These are phyloP conservation scores for Aspergillus cristatus DNA, from an alignment of 495 filamentous ascomycete genomes.

Conservation along the genomic window DNA sequence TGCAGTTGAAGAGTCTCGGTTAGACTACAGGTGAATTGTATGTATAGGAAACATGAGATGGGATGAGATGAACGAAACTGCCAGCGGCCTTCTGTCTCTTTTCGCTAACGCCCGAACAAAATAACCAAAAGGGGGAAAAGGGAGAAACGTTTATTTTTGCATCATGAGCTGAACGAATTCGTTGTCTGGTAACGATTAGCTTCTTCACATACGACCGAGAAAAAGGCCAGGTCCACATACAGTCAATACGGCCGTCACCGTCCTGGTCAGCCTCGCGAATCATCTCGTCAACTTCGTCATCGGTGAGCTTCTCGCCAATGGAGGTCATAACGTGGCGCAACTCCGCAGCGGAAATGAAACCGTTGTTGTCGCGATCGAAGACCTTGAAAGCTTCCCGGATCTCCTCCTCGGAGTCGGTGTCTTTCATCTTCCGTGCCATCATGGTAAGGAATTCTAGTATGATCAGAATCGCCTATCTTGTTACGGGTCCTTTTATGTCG, in stretches of 20 bases:
- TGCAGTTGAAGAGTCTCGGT: constrained; percentile 11
- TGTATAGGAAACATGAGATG: constrained; percentile 17
- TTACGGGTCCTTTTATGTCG: neutral
- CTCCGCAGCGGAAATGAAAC: constrained; percentile 96
- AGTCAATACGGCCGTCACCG: constrained; percentile 94
- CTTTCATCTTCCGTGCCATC: constrained; percentile 99
- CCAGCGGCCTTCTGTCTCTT: constrained; percentile 9
- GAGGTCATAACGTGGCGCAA: constrained; percentile 99
- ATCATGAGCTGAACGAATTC: constrained; percentile 99
- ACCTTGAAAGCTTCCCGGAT: constrained; percentile 95
- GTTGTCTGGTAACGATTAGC: constrained; percentile 77
- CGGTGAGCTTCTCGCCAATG: constrained; percentile 98
- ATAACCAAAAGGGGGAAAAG: constrained; percentile 14
- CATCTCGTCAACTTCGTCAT: constrained; percentile 99
- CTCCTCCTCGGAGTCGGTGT: constrained; percentile 98
- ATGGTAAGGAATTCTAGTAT: constrained; percentile 89
- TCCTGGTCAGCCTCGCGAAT: constrained; percentile 99
- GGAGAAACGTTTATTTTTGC: constrained; percentile 71
- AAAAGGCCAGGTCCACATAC: constrained; percentile 44
- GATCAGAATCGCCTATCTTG: neutral
- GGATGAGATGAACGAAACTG: constrained; percentile 8
- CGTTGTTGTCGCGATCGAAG: constrained; percentile 98
- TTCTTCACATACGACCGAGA: constrained; percentile 4
- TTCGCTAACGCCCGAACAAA: constrained; percentile 28
- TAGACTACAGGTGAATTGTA: constrained; percentile 26